Base-by-base conservation (phyloP, 805 yeast species). In the Candida methanosorbosa region DNA sequence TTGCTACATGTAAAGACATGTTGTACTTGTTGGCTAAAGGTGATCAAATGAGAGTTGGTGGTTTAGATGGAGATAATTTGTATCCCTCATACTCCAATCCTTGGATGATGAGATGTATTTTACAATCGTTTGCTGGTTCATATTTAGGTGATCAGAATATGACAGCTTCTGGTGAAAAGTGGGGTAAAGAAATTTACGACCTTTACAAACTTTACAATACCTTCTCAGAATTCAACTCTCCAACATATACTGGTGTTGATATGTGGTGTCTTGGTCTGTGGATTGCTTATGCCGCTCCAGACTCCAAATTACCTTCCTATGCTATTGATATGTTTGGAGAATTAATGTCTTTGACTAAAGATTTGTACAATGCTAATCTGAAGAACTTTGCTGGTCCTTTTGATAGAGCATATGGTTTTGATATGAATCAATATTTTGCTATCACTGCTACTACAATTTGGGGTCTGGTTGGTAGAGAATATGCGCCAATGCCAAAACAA, bases 151-250 rank as follows among this genome's bases (percentile, higher is more conserved):
- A 38, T 19, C 13, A 25, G 6, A 38, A 36, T 32, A 38, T 38
- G 42, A 38, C 42, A 17, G 25, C 21, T 16, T 9, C 37, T n/a
- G 39, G 39, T 35, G 39, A 38, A 32, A 33, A 2, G n/a, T 36
- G 38, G 38, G 39, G 35, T 25, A 29, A 35, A 29, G 29, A 38
- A 30, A 28, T 30, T 16, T 38, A 36, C 23, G 39, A 32, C 27
- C 30, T 38, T 12, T 38, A 29, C 29, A 36, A 32, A 25, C 22
- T 25, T 19, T 34, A 40, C 18, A 28, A 40, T 19, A 40, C 43
- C 25, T 37, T 40, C 31, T 37, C 41, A n/a, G 43, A 40, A 30
- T 40, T 40, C 30, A 40, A 40, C 34, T 40, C 43, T 21, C 43
- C 41, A 26, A 40, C 43, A 1, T 40, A 40, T 30, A 40, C 43